Evolutionary conservation across 169 alveolate species (phyloP), one percentile per base, ranked within the genome.

Genomic region (Plasmodium inui): DNA sequence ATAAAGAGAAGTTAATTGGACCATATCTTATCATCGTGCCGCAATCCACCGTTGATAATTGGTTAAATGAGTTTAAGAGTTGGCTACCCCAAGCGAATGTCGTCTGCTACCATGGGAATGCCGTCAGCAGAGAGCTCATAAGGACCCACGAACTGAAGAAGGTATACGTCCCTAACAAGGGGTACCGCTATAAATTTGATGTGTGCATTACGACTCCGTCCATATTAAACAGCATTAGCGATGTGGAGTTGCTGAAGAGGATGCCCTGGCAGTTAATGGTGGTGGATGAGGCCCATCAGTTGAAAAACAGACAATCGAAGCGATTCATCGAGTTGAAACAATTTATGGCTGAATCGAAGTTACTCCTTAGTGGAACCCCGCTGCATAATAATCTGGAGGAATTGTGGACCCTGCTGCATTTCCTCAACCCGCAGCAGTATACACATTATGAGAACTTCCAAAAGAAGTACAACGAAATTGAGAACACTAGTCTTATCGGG

Each of bases 321-420:
- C 90, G 98, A 55, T 98, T 98, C 79, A 96, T 96, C 57, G 98
- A 97, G 61, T 96, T 97, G 46, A 96, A 98, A 93, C 98, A 96
- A 71, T 97, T 98, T 71, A 96, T 96, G 96, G 98, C 98, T 10
- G 97, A 96, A 83, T 97, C 97, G 82, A 96, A 98, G 89, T 92
- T 98, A 34, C 93, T 98, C n/a, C 95, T 98, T 14, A 98, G 99
- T 95, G 99, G 99, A 14, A 98, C 99, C 17, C 99, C 99, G 1
- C 96, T 98, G 50, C 99, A 98, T 92, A 98, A 98, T 88, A 98
- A 98, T 84, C 93, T 98, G 17, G 98, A 98, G 96, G 99, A 98
- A 94, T 95, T 98, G 76, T 98, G 99, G 99, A 98, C 99, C n/a
- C 95, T 98, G 8, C 89, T 98, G 86, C 99, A 98, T 82, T 98